Evolutionary conservation across 2,329 filamentous ascomycete genomes (phyloP).

Genomic region (Colletotrichum gigasporum): DNA sequence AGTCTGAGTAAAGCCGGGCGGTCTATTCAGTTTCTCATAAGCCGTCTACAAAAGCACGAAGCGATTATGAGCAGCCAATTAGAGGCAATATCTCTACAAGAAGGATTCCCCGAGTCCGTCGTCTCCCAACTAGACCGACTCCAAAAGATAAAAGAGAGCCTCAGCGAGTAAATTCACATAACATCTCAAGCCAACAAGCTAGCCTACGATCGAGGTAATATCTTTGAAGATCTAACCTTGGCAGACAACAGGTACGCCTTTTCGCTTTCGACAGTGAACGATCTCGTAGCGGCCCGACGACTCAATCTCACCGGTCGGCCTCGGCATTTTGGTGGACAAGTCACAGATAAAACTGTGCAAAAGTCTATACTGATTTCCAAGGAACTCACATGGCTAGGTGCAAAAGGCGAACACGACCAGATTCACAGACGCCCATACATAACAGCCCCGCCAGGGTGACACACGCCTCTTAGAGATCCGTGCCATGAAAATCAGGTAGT

Average conservation of each 20-base stretch:
- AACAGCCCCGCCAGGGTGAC: no score
- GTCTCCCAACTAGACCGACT: conserved; percentile 30
- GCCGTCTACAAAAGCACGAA: conserved; percentile 31
- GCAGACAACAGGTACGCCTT: conserved; percentile 35
- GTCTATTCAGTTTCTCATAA: conserved; percentile 31
- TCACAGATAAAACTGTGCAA: conserved; percentile 6
- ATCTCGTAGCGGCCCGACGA: conserved; percentile 35
- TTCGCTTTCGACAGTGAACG: conserved; percentile 37
- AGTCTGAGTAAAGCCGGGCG: conserved; percentile 30
- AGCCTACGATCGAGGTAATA: conserved; percentile 33
- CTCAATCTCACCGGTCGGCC: conserved; percentile 30
- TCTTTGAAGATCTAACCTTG: conserved; percentile 39
- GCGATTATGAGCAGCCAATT: conserved; percentile 30
- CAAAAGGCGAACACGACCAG: no score
- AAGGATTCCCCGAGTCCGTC: background rate
- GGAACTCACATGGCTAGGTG: no score
- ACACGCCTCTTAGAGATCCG: no score
- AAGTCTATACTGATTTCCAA: no score
- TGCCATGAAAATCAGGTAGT: no score
- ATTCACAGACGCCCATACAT: no score
- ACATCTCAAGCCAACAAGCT: conserved; percentile 34
- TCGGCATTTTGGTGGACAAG: conserved; percentile 11
- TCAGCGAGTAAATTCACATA: conserved; percentile 35
- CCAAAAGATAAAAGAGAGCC: conserved; percentile 35
- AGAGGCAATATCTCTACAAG: conserved; percentile 31